phyloP scores from a whole-genome alignment of 2,329 filamentous ascomycete species.

The Trichoderma sp. region DNA sequence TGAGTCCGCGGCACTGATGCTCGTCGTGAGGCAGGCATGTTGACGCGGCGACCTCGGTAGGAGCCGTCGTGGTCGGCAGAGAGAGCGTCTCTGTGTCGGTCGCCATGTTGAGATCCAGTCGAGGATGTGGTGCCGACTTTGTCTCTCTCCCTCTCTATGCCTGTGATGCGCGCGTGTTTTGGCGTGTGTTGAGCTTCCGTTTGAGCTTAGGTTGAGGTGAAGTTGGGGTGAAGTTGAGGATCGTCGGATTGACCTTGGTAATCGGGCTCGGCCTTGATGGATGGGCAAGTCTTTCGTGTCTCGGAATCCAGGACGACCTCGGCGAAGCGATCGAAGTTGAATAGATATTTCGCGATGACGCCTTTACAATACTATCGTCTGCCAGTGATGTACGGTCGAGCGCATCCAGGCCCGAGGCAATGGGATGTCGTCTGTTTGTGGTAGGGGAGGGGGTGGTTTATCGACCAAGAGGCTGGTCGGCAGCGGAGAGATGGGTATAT shows the following conservation, averaged over 20 bases:
- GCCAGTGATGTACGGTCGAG: not conserved
- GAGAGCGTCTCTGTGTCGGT: conserved; percentile 42
- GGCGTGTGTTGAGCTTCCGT: not conserved
- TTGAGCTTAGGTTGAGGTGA: not conserved
- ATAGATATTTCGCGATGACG: not conserved
- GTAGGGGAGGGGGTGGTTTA: conserved; percentile 6
- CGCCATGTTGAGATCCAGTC: conserved; percentile 32
- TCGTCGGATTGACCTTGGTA: not conserved
- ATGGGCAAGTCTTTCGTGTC: not conserved
- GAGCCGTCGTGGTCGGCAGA: conserved; percentile 39
- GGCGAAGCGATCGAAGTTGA: not conserved
- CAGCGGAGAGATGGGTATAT: conserved; percentile 24
- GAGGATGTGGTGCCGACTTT: not conserved
- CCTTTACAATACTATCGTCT: not conserved
- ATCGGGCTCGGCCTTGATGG: not conserved
- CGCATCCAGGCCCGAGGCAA: not conserved
- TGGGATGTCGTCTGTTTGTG: conserved; percentile 26
- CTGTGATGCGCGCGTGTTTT: not conserved
- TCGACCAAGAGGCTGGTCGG: conserved; percentile 12
- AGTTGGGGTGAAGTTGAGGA: no score
- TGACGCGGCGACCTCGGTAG: conserved; percentile 39
- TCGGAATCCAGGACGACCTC: not conserved
- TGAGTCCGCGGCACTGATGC: conserved; percentile 30
- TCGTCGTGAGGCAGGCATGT: conserved; percentile 32
- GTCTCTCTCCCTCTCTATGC: not conserved